phyloP scores from a whole-genome alignment of 345 rosid species.

The Eucalyptus urophylla region DNA sequence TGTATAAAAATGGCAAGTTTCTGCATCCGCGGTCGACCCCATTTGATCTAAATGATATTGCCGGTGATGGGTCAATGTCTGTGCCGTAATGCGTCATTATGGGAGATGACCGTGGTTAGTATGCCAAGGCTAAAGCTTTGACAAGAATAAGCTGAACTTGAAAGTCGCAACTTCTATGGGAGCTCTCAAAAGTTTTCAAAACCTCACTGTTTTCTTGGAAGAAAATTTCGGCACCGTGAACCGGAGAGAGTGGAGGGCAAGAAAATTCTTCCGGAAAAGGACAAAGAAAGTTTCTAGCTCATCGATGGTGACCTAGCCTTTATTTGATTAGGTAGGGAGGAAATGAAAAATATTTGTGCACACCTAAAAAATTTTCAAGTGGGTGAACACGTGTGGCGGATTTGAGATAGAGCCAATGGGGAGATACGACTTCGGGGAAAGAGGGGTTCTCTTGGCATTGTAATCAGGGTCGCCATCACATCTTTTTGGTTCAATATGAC shows the following conservation, averaged over 20 bases:
- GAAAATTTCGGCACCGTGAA: neutral
- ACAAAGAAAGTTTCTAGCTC: neutral
- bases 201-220: neutral
- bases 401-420: neutral
- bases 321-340: constrained; percentile 2
- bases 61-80: constrained; percentile 12
- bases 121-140: neutral
- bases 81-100: neutral
- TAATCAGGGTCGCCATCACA: neutral
- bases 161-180: neutral
- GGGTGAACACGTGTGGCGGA: constrained; percentile 2
- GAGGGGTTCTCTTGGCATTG: neutral
- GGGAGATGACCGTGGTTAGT: neutral
- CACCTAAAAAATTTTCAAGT: neutral
- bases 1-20: neutral
- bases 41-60: neutral
- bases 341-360: neutral
- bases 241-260: neutral
- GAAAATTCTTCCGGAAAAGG: neutral
- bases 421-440: neutral
- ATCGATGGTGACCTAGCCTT: neutral
- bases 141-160: neutral
- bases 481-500: neutral
- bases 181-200: neutral
- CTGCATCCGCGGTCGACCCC: neutral